Base-by-base conservation (phyloP, 257 asterid species). In the Ballota nigra region DNA sequence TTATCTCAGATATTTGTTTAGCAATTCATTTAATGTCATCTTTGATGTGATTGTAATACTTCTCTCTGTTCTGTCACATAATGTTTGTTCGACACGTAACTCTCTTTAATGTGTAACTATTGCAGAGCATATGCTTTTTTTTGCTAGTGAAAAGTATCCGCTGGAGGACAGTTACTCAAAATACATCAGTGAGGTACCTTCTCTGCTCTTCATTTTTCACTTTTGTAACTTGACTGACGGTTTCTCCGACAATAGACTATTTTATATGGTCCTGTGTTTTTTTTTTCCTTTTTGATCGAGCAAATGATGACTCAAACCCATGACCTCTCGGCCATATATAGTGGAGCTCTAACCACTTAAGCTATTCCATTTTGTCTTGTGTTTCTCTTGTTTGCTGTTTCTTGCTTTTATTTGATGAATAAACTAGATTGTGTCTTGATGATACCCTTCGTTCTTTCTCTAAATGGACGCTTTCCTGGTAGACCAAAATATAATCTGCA, bases 101-200 rank as follows among this genome's bases (percentile, higher is more conserved):
- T 70, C 19, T 53, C 34, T 29, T 29, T 29, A 29, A 29, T 29
- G 34, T 29, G 34, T 38, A 41, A 66, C 38, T 53, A 31, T 78
- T 84, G 66, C 93, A 95, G 99, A 91, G 71, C 99, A 95, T 76
- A 95, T 95, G 99, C 86, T 95, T 66, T 66, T 95, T 80, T 95
- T 89, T 81, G 96, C 99, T 28, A 95, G 98, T 78, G 98, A 91
- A 76, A 95, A 95, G 87, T 95, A 95, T 71, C 99, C 97, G 4
- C 38, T 66, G 83, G 99, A 95, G 82, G 98, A 95, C 78, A 89
- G 98, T 84, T 95, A 95, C 84, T 92, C 97, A 15, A 87, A 85
- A 80, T 95, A 86, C 81, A n/a, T n/a, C n/a, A n/a, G n/a, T n/a
- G n/a, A n/a, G n/a, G n/a, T n/a, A n/a, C n/a, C n/a, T n/a, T n/a